phyloP scores from a whole-genome alignment of 371 early-diverging fungal species.

The Apophysomyces sp. region DNA sequence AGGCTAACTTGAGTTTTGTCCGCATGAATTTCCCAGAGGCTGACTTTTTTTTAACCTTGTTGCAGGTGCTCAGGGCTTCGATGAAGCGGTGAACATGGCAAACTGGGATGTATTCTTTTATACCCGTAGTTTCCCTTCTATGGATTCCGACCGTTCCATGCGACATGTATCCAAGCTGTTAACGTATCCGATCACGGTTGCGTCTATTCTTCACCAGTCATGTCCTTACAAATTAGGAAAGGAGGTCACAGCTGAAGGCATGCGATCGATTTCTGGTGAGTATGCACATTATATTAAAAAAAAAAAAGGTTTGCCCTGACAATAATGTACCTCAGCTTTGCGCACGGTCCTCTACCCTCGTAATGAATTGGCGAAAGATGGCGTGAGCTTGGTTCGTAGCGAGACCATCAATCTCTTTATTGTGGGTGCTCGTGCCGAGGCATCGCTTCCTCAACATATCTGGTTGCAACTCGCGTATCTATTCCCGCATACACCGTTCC shows the following conservation, averaged over 20 bases:
- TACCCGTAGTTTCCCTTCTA: conserved; percentile 78
- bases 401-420: conserved; percentile 73
- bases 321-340: conserved; percentile 48
- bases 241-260: conserved; percentile 75
- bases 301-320: not conserved
- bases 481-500: conserved; percentile 77
- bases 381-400: conserved; percentile 42
- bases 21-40: not conserved
- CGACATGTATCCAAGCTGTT: conserved; percentile 81
- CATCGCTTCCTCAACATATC: conserved; percentile 74
- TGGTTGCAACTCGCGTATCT: conserved; percentile 78
- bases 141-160: conserved; percentile 74
- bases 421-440: conserved; percentile 80
- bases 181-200: conserved; percentile 83
- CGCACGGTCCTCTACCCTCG: conserved; percentile 67
- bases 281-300: not conserved
- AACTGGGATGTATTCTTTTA: conserved; percentile 85
- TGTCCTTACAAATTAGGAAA: conserved; percentile 69
- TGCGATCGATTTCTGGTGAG: conserved; percentile 66
- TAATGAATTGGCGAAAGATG: conserved; percentile 47
- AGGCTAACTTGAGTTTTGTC: conserved; percentile 8
- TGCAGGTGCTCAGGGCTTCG: conserved; percentile 69
- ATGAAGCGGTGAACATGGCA: conserved; percentile 77
- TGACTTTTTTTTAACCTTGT: not conserved
- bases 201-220: conserved; percentile 73